Evolutionary conservation across 352 stramenopile species (phyloP).

Genomic region (Phytophthora brassicae): DNA sequence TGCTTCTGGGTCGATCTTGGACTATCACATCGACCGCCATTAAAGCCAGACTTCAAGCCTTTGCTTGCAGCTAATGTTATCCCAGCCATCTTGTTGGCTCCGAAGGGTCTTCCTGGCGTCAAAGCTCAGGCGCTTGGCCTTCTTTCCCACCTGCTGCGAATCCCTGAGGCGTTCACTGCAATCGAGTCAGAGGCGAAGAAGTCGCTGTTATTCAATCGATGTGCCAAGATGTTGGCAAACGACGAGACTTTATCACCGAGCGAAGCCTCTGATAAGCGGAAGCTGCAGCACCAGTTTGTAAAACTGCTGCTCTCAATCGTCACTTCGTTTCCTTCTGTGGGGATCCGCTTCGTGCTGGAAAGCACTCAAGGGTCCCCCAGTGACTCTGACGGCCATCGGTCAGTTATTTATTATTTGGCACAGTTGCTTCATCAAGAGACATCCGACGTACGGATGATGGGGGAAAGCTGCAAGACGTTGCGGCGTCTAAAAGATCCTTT

Average conservation of each 20-base stretch:
- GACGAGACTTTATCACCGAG: conserved; percentile 9
- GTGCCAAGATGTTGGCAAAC: conserved; percentile 54
- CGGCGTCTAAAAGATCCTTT: conserved; percentile 30
- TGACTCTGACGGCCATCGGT: conserved; percentile 55
- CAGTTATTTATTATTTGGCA: conserved; percentile 62
- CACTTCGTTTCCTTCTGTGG: conserved; percentile 56
- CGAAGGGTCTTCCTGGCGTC: conserved; percentile 31
- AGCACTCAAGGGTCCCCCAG: conserved; percentile 52
- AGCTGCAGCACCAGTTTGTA: conserved; percentile 60
- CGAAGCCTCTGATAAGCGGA: conserved; percentile 28
- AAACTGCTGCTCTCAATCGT: conserved; percentile 59
- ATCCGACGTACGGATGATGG: conserved; percentile 45
- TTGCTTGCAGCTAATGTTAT: conserved; percentile 53
- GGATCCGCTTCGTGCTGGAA: conserved; percentile 71
- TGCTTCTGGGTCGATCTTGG: conserved; percentile 49
- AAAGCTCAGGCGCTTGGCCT: conserved; percentile 47
- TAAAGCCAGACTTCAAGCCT: conserved; percentile 44
- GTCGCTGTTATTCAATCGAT: conserved; percentile 73
- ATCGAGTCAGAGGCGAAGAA: conserved; percentile 47
- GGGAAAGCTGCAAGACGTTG: conserved; percentile 17
- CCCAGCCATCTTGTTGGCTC: conserved; percentile 47
- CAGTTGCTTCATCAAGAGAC: conserved; percentile 68
- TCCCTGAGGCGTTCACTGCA: conserved; percentile 45
- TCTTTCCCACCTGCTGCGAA: conserved; percentile 42
- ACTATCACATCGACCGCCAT: conserved; percentile 18